Base-by-base conservation (phyloP, 192 early-diverging fungal genomes). In the Coemansia sp. region DNA sequence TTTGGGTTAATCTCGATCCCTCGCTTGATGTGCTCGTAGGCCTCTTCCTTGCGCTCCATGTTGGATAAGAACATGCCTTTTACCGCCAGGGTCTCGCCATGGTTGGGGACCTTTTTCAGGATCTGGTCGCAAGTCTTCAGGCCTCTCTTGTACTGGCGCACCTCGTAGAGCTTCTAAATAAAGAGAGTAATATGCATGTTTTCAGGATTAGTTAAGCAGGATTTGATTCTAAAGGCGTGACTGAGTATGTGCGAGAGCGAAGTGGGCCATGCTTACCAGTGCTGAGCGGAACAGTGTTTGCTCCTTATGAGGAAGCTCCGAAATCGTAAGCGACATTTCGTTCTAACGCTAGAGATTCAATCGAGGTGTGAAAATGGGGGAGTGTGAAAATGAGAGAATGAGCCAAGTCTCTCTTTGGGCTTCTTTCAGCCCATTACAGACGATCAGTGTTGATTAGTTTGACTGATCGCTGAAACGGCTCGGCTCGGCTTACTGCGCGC, bases 31-130 rank as follows among this genome's bases (percentile, higher is more conserved):
- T 83, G 80, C 24, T 93, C 92, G 68, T 95, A 92, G 9, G 88
- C 96, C 75, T 99, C 96, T 31, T 96, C 93, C 73, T 93, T 95
- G 76, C 93, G 91, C 59, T 97, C 95, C 82, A 98, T 72, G 68
- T 94, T 87, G 70, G 92, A 89, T 63, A 94, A 82, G 77, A 99
- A 97, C 64, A 99, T 86, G 18, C 96, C 96, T 74, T 96, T 97
- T 90, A 99, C 90, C 5, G 96, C 94, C 68, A 95, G 86, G 2
- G 97, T 95, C 77, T 99, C 97, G 89, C 95, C 96, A 86, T 99
- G 96, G 16, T 95, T 89, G 43, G 97, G 93, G 54, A 89, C 89
- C 86, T 93, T 98, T 86, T 93, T 96, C 66, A 99, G 80, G 71
- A 99, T 97, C 76, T 92, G 90, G 20, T 99, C 96, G 18, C 92